phyloP scores from a whole-genome alignment of 2,329 filamentous ascomycete genomes.

The Gnomoniopsis smithogilvyi region DNA sequence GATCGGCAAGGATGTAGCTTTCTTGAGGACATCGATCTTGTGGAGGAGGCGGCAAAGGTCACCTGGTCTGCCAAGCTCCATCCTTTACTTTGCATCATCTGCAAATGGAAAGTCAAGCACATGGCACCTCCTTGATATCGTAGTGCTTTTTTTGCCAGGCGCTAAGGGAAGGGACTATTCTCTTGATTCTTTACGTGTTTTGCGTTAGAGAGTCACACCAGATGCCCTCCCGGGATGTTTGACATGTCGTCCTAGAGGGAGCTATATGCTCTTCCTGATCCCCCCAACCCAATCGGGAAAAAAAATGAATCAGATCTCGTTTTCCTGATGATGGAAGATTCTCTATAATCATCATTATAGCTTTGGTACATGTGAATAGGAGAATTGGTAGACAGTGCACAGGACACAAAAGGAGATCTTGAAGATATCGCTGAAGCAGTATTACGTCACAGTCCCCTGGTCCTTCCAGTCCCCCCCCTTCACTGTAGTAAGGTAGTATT shows the following conservation, averaged over 20 bases:
- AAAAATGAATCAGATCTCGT: too few species aligned
- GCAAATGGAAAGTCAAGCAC: neutral
- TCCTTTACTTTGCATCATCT: neutral
- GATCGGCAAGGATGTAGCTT: slow-evolving; percentile 10
- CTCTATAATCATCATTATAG: too few species aligned
- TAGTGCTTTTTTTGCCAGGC: neutral
- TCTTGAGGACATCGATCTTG: neutral
- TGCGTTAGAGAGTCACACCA: neutral
- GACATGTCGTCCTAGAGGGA: too few species aligned
- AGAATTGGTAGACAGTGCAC: neutral
- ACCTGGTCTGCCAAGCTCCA: neutral
- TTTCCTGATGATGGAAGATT: too few species aligned
- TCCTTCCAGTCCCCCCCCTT: neutral
- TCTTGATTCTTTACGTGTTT: neutral
- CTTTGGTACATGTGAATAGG: too few species aligned
- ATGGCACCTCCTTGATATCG: neutral
- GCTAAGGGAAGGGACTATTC: neutral
- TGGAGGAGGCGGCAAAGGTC: neutral
- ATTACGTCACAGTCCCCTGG: slow-evolving; percentile 6
- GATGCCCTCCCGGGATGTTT: neutral
- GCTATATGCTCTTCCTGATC: too few species aligned
- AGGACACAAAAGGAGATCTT: neutral
- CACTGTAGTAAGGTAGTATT: neutral
- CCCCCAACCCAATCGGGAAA: too few species aligned
- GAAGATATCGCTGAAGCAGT: neutral